These are phyloP conservation scores for Karstenula rhodostoma DNA, from an alignment of 2,329 filamentous ascomycete species.

Conservation along the genomic window DNA sequence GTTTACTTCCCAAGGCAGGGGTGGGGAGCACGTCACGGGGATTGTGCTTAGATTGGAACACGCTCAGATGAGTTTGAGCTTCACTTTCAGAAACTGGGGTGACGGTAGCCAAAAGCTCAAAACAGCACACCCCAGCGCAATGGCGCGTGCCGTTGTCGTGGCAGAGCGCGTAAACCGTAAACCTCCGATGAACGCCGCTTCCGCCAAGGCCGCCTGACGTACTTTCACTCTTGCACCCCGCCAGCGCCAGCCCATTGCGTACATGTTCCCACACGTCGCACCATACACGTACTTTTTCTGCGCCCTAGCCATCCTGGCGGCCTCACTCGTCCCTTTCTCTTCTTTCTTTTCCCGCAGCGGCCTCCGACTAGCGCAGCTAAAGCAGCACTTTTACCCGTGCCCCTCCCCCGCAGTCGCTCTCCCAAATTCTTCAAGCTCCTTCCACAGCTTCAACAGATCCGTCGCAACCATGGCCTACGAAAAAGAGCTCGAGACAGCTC, in stretches of 20 bases:
- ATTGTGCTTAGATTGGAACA: background rate
- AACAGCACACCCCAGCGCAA: background rate
- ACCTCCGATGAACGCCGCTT: conserved; percentile 10
- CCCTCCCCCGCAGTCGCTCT: conserved; percentile 33
- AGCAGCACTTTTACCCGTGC: conserved; percentile 39
- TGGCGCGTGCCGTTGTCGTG: conserved; percentile 9
- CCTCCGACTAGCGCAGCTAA: conserved; percentile 40
- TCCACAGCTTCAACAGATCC: conserved; percentile 24
- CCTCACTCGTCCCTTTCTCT: conserved; percentile 36
- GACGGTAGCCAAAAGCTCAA: background rate
- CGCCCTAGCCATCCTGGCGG: conserved; percentile 43
- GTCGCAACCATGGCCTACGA: conserved; percentile 63
- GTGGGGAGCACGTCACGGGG: background rate
- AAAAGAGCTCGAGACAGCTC: conserved; percentile 81
- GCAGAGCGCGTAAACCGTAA: conserved; percentile 6
- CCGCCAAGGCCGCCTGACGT: conserved; percentile 17
- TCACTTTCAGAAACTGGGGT: background rate
- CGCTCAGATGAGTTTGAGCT: background rate
- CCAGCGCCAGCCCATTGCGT: conserved; percentile 29
- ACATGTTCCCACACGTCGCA: conserved; percentile 34
- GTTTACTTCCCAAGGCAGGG: conserved; percentile 26
- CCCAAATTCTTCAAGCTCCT: conserved; percentile 18
- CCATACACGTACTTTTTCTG: conserved; percentile 42
- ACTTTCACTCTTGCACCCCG: conserved; percentile 11
- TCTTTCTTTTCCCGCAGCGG: conserved; percentile 40